These are phyloP conservation scores for Pseudogymnoascus verrucosus DNA, from an alignment of 2,329 filamentous ascomycete genomes.

Conservation along the genomic window DNA sequence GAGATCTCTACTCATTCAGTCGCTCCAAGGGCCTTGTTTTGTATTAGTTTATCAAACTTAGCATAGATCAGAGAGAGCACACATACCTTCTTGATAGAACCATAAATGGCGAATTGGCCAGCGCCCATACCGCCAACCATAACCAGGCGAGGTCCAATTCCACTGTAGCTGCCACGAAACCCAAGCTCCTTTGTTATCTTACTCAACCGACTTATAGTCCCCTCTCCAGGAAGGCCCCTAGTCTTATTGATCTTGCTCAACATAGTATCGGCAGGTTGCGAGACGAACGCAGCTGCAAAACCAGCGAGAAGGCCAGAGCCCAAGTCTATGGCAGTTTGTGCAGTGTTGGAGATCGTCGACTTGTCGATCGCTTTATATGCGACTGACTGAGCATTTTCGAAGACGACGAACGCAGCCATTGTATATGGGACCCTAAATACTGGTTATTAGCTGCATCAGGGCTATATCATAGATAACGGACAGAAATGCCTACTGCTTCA, in stretches of 20 bases:
- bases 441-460: constrained; percentile 16
- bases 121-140: constrained; percentile 61
- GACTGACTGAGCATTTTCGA: constrained; percentile 75
- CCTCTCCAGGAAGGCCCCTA: constrained; percentile 77
- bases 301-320: constrained; percentile 67
- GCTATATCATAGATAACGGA: constrained; percentile 17
- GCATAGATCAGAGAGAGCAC: not conserved
- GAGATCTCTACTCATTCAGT: constrained; percentile 62
- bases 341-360: constrained; percentile 54
- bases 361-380: constrained; percentile 66
- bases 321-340: constrained; percentile 76
- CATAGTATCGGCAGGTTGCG: constrained; percentile 89
- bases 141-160: constrained; percentile 73
- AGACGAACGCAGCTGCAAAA: constrained; percentile 82
- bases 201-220: constrained; percentile 69
- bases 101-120: constrained; percentile 86
- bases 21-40: constrained; percentile 63
- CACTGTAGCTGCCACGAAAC: constrained; percentile 66
- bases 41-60: constrained; percentile 17
- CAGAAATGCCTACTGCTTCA: constrained; percentile 57
- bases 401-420: constrained; percentile 92
- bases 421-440: constrained; percentile 71
- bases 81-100: constrained; percentile 35
- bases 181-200: constrained; percentile 87
- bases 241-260: constrained; percentile 95